Conservation (phyloP, 116 monocot genomes). For the Phalaenopsis hybrid region DNA sequence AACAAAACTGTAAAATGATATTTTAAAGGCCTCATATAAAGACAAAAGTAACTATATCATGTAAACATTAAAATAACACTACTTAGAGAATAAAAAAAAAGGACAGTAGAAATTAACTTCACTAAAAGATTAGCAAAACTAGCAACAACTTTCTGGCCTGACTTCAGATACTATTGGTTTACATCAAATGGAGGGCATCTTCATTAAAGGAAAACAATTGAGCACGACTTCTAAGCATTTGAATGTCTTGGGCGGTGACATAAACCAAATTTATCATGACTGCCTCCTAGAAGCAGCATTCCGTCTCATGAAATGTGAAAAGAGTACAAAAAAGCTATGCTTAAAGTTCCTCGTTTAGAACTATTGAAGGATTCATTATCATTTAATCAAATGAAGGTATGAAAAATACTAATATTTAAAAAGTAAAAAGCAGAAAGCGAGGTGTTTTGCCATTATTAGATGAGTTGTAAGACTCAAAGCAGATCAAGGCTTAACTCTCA, state of each 20-base stretch:
- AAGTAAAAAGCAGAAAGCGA: too few species aligned
- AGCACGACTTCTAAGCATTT: not conserved
- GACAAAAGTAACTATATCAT: not conserved
- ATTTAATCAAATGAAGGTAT: not conserved
- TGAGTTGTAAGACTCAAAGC: too few species aligned
- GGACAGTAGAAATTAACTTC: not conserved
- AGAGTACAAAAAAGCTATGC: not conserved
- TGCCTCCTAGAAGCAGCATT: not conserved
- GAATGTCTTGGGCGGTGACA: not conserved
- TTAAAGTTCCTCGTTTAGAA: too few species aligned
- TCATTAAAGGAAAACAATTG: not conserved
- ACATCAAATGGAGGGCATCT: not conserved
- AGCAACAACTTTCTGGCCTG: not conserved
- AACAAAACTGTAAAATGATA: not conserved
- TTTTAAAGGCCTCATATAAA: not conserved
- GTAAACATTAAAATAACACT: not conserved
- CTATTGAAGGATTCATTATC: not conserved
- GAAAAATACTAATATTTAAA: too few species aligned
- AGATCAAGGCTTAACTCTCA: too few species aligned
- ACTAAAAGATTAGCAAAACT: not conserved
- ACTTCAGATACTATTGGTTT: not conserved
- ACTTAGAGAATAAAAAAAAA: not conserved
- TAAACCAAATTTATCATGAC: not conserved
- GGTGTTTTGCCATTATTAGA: too few species aligned
- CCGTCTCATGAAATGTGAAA: not conserved